Percentiles rank a stretch among this genome's conserved stretches.
Conservation (phyloP, 495 filamentous ascomycete genomes). For the Penicillium paradoxum region DNA sequence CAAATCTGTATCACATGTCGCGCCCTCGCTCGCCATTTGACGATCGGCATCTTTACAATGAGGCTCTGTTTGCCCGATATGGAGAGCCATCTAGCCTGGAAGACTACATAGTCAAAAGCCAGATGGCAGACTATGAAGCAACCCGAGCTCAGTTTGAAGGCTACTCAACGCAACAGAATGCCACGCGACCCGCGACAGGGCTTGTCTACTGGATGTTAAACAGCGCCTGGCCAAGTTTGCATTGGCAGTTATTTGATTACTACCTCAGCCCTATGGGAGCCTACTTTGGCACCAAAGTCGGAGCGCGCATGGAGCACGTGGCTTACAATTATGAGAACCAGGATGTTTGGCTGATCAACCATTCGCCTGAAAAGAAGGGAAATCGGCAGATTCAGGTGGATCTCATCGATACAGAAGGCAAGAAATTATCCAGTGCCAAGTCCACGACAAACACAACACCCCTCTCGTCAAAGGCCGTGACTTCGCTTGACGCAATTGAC, state of each 20-base stretch:
- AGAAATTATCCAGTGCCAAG: slow-evolving; percentile 24
- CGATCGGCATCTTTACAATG: slow-evolving; percentile 53
- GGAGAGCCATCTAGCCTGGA: slow-evolving; percentile 48
- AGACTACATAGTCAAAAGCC: slow-evolving; percentile 51
- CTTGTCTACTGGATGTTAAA: slow-evolving; percentile 68
- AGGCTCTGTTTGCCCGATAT: slow-evolving; percentile 48
- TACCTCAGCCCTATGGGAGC: slow-evolving; percentile 54
- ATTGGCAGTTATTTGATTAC: slow-evolving; percentile 65
- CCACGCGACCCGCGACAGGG: slow-evolving; percentile 51
- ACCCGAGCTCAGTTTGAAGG: slow-evolving; percentile 57
- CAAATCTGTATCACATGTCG: slow-evolving; percentile 56
- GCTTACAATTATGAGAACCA: slow-evolving; percentile 48
- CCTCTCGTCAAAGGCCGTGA: slow-evolving; percentile 24
- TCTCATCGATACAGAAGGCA: slow-evolving; percentile 45
- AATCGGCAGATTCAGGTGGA: slow-evolving; percentile 43
- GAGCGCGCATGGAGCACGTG: slow-evolving; percentile 49
- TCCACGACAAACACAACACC: slow-evolving; percentile 18
- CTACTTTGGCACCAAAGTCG: slow-evolving; percentile 57
- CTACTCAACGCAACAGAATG: slow-evolving; percentile 47
- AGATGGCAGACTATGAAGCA: slow-evolving; percentile 61
- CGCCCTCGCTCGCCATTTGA: slow-evolving; percentile 49
- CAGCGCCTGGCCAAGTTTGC: slow-evolving; percentile 58
- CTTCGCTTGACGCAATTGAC: slow-evolving; percentile 23
- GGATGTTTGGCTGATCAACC: slow-evolving; percentile 53
- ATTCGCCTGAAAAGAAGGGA: slow-evolving; percentile 38